Evolutionary conservation across 2,329 filamentous ascomycete species (phyloP), one percentile per base, ranked within the genome.

Genomic region (Arthrobotrys sinensis): DNA sequence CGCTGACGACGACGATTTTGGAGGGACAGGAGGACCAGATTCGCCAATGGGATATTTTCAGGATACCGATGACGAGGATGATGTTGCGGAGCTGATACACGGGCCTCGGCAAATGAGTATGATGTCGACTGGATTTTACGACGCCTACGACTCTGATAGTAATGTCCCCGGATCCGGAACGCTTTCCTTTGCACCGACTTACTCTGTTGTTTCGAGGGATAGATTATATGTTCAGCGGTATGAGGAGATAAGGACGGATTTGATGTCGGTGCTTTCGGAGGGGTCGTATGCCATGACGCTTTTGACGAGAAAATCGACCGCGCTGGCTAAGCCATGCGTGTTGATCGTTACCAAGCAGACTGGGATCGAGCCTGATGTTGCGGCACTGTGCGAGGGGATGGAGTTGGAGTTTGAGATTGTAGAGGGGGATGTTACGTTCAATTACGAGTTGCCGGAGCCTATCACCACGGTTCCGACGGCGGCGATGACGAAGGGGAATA

Each of bases 41-140:
- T 77, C 66, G 3, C 66, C 73, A 14, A 60, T 38, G 11, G 67
- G 53, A 3, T 48, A 28, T 21, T 71, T 67, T 19, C 57, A 77
- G 14, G 73, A 77, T 48, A 66, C 73, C 14, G 73, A 77, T 48
- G 72, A 76, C 40, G 73, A 76, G 12, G 72, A 77, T 36, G 71
- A 69, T 55, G 38, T 64, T n/a, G 19, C n/a, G n/a, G 55, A 60
- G n/a, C 14, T 50, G 24, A 64, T 50, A 16, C 45, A 64, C 45
- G 73, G 73, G 38, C 73, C 73, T 52, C 46, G 36, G 19, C 66
- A 28, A 2, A 66, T 71, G 36, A 67, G 57, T 48, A 45, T 66
- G 38, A 60, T 77, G 38, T 67, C 73, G n/a, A 50, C 66, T 21
- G 60, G 60, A 11, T 77, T 67, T 50, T 77, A 53, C 36, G 67